A percentile compares a stretch with the other conserved stretches of the same genome.
Evolutionary conservation across 1,284 basidiomycete genomes (phyloP).

Genomic region (Singerocomus inundabilis): DNA sequence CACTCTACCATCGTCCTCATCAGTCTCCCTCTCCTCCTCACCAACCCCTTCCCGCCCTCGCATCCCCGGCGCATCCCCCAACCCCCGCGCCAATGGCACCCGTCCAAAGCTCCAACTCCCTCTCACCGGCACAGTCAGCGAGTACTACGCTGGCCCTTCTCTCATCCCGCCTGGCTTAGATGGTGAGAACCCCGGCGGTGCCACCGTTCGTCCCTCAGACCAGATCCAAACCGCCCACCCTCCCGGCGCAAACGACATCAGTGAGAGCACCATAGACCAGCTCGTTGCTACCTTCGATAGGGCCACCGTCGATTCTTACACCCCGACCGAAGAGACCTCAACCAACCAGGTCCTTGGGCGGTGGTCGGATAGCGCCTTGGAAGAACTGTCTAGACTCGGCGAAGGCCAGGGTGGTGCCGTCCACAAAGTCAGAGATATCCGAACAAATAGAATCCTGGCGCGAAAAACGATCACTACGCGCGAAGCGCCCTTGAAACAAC

Average conservation of each 20-base stretch:
- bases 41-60: conserved; percentile 32
- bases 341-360: conserved; percentile 34
- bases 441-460: conserved; percentile 81
- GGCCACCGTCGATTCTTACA: conserved; percentile 32
- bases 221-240: conserved; percentile 34
- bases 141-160: conserved; percentile 33
- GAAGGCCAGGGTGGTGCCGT: conserved; percentile 98
- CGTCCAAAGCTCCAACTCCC: conserved; percentile 34
- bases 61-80: conserved; percentile 27
- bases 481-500: conserved; percentile 90
- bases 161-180: conserved; percentile 32
- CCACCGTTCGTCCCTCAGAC: conserved; percentile 53
- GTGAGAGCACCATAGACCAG: conserved; percentile 41
- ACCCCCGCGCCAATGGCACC: conserved; percentile 20
- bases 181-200: conserved; percentile 45
- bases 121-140: conserved; percentile 28
- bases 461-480: conserved; percentile 96
- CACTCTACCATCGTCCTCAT: conserved; percentile 37
- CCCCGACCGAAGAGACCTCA: conserved; percentile 34
- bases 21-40: conserved; percentile 34
- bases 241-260: conserved; percentile 37
- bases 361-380: conserved; percentile 71
- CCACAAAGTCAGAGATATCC: conserved; percentile 82
- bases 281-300: conserved; percentile 29
- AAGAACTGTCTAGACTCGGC: conserved; percentile 75